These are phyloP conservation scores for Solanum arcanum DNA, from an alignment of 257 asterid species.

Conservation along the genomic window DNA sequence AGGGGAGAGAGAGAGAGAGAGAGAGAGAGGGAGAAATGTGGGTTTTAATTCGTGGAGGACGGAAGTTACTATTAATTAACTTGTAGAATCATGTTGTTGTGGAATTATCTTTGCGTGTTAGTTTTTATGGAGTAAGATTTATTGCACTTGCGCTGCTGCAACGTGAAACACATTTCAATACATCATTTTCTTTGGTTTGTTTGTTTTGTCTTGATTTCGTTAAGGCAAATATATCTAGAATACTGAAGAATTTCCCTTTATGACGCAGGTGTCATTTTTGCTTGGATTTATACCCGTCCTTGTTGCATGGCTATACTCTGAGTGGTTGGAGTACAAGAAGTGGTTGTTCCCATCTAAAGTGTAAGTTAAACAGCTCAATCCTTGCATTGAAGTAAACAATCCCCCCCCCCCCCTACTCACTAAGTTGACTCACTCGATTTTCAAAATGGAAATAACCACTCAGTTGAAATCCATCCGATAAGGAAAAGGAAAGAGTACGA, in stretches of 20 bases:
- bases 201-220: background rate
- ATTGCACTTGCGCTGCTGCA: background rate
- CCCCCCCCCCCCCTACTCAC: background rate
- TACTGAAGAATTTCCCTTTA: background rate
- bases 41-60: background rate
- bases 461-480: background rate
- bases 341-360: constrained; percentile 48
- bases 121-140: background rate
- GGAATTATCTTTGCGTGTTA: background rate
- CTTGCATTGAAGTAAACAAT: background rate
- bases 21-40: background rate
- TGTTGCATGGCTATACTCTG: constrained; percentile 75
- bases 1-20: background rate
- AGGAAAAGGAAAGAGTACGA: background rate
- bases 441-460: background rate
- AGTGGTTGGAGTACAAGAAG: constrained; percentile 79
- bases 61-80: background rate
- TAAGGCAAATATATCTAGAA: background rate
- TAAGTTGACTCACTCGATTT: background rate
- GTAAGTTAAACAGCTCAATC: constrained; percentile 29
- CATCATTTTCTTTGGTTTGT: background rate
- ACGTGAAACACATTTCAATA: background rate
- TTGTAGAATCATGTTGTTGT: background rate
- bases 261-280: constrained; percentile 74
- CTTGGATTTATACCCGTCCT: constrained; percentile 71